Percentiles rank a stretch among this genome's conserved stretches.
These are phyloP conservation scores for Talaromyces trachyspermus DNA, from an alignment of 495 filamentous ascomycete species.

Conservation along the genomic window DNA sequence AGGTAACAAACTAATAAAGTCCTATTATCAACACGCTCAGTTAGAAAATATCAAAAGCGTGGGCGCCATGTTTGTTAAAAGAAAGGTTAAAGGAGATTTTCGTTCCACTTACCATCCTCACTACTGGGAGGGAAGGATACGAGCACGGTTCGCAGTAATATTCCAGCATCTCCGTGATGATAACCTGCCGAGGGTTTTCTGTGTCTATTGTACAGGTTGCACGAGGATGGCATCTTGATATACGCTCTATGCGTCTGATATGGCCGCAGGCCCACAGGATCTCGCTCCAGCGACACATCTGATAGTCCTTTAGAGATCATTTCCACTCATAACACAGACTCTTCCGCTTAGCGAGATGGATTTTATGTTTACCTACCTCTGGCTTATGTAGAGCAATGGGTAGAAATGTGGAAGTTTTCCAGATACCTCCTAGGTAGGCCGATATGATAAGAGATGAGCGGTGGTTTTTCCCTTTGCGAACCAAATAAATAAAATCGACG, in stretches of 20 bases:
- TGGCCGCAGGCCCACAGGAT: conserved; percentile 3
- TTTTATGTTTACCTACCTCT: neutral
- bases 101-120: conserved; percentile 1
- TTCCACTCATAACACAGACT: neutral
- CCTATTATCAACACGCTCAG: too few relatives aligned
- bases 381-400: too few relatives aligned
- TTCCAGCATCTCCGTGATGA: conserved; percentile 2
- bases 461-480: too few relatives aligned
- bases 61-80: too few relatives aligned
- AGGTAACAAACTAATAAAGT: too few relatives aligned
- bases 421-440: too few relatives aligned
- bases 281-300: conserved; percentile 6
- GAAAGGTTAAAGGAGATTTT: too few relatives aligned
- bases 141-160: neutral
- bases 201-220: conserved; percentile 5
- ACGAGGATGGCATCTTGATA: conserved; percentile 2
- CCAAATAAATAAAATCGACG: too few relatives aligned
- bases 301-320: neutral
- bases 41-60: too few relatives aligned
- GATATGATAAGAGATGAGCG: too few relatives aligned
- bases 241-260: conserved; percentile 1
- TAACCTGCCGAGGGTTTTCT: neutral
- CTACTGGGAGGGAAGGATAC: conserved; percentile 4
- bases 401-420: too few relatives aligned
- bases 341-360: neutral